These are phyloP conservation scores for Didymella sp. DNA, from an alignment of 2,329 filamentous ascomycete genomes.

Conservation along the genomic window DNA sequence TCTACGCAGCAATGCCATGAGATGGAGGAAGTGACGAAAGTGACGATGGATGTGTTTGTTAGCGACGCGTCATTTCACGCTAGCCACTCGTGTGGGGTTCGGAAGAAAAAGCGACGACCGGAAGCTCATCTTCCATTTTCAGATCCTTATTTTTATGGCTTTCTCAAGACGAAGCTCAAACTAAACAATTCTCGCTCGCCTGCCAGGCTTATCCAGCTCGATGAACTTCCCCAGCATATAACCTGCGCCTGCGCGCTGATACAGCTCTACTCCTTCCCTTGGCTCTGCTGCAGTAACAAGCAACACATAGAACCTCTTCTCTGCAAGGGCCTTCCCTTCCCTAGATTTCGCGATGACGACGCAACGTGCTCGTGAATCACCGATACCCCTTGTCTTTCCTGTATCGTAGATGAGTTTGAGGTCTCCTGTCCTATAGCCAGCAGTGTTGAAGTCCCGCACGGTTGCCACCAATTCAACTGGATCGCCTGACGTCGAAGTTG, in stretches of 20 bases:
- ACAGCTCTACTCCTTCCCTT: neutral
- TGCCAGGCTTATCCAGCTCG: neutral
- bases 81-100: too few species aligned
- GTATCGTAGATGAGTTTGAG: neutral
- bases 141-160: too few species aligned
- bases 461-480: neutral
- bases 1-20: too few species aligned
- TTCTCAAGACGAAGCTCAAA: too few species aligned
- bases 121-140: too few species aligned
- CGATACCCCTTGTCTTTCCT: neutral
- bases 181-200: neutral
- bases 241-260: neutral
- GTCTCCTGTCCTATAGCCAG: neutral
- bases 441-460: neutral
- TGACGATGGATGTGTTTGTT: too few species aligned
- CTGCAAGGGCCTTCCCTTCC: neutral
- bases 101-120: too few species aligned
- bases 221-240: neutral
- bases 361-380: neutral
- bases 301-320: neutral
- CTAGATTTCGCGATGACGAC: neutral
- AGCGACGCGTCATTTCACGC: too few species aligned
- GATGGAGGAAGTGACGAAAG: too few species aligned
- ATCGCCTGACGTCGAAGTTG: too few species aligned
- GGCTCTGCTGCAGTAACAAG: neutral